These are phyloP conservation scores for Talaromyces trachyspermus DNA, from an alignment of 495 filamentous ascomycete species.

Conservation along the genomic window DNA sequence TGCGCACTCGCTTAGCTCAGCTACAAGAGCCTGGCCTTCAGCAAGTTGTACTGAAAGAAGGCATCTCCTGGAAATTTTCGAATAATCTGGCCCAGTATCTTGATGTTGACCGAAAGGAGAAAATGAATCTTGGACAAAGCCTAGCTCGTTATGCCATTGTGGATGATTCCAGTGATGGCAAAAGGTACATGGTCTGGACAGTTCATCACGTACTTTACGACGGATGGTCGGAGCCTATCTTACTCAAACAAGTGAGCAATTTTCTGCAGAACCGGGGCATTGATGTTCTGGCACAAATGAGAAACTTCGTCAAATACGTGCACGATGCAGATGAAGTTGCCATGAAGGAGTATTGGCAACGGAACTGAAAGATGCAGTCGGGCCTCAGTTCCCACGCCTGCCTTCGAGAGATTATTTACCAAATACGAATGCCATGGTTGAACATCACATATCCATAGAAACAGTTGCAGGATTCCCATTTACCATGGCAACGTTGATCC, in stretches of 20 bases:
- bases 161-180: slow-evolving; percentile 20
- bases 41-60: slow-evolving; percentile 48
- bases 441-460: slow-evolving; percentile 40
- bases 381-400: slow-evolving; percentile 50
- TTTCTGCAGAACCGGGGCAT: slow-evolving; percentile 18
- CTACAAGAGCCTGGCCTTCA: slow-evolving; percentile 45
- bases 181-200: slow-evolving; percentile 49
- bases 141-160: slow-evolving; percentile 50
- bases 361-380: slow-evolving; percentile 43
- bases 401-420: slow-evolving; percentile 49
- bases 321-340: slow-evolving; percentile 24
- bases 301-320: slow-evolving; percentile 38
- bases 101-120: slow-evolving; percentile 33
- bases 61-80: slow-evolving; percentile 32
- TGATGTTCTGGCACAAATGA: slow-evolving; percentile 23
- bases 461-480: slow-evolving; percentile 29
- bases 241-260: slow-evolving; percentile 46
- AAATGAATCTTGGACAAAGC: slow-evolving; percentile 47
- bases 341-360: slow-evolving; percentile 37
- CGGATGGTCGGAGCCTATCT: slow-evolving; percentile 54
- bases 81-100: slow-evolving; percentile 43
- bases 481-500: slow-evolving; percentile 52
- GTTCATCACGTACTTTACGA: slow-evolving; percentile 66
- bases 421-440: slow-evolving; percentile 42
- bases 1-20: slow-evolving; percentile 55